Percentiles rank a stretch among this genome's conserved stretches.
Conservation (phyloP, 352 stramenopile genomes). For the Globisporangium irregulare region DNA sequence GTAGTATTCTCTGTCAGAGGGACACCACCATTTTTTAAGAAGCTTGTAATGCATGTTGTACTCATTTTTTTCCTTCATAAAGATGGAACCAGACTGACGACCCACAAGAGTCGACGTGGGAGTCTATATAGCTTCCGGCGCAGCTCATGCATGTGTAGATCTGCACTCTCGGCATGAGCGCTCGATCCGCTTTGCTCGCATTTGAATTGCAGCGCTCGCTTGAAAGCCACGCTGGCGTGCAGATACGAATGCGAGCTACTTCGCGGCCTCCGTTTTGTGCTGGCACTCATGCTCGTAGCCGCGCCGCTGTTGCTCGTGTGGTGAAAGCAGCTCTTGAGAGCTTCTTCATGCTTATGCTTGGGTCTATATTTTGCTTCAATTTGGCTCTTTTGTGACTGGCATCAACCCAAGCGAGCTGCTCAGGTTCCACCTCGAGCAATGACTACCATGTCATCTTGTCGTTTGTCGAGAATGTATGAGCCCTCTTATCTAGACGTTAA, state of each 20-base stretch:
- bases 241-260: too few relatives aligned
- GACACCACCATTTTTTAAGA: not conserved
- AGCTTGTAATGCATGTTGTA: not conserved
- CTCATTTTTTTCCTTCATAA: slow-evolving; percentile 32
- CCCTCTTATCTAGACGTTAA: not conserved
- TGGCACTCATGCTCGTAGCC: too few relatives aligned
- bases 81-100: slow-evolving; percentile 47
- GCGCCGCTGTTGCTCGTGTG: too few relatives aligned
- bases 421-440: too few relatives aligned
- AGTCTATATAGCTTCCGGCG: slow-evolving; percentile 41
- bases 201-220: too few relatives aligned
- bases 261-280: too few relatives aligned
- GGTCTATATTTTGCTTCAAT: too few relatives aligned
- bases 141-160: slow-evolving; percentile 44
- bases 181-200: slow-evolving; percentile 16
- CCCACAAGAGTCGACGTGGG: slow-evolving; percentile 39
- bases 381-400: too few relatives aligned
- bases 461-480: not conserved
- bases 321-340: too few relatives aligned
- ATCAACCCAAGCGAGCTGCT: too few relatives aligned
- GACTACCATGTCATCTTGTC: not conserved
- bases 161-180: slow-evolving; percentile 23
- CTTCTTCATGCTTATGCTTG: too few relatives aligned
- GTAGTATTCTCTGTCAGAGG: not conserved
- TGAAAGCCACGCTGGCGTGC: too few relatives aligned